Percentiles rank a stretch among this genome's conserved stretches.
phyloP scores from a whole-genome alignment of 2,329 filamentous ascomycete species.

The Camillea tinctor region DNA sequence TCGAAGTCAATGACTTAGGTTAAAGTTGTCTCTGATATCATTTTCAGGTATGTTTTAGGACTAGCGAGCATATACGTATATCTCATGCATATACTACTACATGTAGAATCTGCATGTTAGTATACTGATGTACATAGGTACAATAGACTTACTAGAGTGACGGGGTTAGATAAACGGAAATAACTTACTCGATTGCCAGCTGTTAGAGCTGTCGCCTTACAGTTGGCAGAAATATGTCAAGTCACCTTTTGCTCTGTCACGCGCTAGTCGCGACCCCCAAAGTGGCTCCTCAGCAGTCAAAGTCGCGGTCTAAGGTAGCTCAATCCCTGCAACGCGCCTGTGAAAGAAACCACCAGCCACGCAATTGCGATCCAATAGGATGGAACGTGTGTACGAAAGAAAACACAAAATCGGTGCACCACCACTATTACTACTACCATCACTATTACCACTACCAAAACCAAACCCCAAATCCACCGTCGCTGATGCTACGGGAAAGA shows the following conservation, averaged over 20 bases:
- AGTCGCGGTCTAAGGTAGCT: neutral
- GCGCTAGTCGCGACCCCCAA: neutral
- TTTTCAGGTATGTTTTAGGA: too few species aligned
- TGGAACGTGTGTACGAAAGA: neutral
- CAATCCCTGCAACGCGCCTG: constrained; percentile 3
- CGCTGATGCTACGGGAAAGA: neutral
- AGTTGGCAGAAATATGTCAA: neutral
- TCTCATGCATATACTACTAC: too few species aligned
- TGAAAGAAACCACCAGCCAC: neutral
- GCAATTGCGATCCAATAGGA: neutral
- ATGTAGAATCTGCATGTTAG: too few species aligned
- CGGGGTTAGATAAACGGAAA: too few species aligned
- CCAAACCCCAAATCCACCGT: too few species aligned
- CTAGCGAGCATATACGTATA: too few species aligned
- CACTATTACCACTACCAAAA: too few species aligned
- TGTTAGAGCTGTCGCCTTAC: neutral
- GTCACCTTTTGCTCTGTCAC: neutral
- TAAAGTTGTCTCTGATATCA: too few species aligned
- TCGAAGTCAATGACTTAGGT: too few species aligned
- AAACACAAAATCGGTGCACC: neutral
- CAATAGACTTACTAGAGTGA: too few species aligned
- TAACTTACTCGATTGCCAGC: neutral
- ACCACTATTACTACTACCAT: neutral
- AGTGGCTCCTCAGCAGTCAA: neutral
- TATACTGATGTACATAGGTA: too few species aligned